Evolutionary conservation across 306 rosid genomes (phyloP).

Genomic region (Prunus campanulata): DNA sequence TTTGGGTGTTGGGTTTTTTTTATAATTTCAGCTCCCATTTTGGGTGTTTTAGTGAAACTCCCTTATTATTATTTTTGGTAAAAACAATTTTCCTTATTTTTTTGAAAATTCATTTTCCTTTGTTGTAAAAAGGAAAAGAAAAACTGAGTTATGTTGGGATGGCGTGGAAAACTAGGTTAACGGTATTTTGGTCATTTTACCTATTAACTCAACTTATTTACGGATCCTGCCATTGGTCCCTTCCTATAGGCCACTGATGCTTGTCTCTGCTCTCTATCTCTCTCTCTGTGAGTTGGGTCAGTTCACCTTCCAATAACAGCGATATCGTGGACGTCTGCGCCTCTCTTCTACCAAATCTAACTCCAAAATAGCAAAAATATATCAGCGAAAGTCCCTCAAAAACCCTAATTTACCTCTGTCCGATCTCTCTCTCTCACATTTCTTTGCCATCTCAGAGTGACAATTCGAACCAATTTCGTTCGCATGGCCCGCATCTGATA

Average conservation of each 20-base stretch:
- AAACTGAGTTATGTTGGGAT: background rate
- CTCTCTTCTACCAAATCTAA: constrained; percentile 20
- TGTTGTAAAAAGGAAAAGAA: background rate
- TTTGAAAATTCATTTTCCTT: background rate
- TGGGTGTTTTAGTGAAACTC: too few relatives aligned
- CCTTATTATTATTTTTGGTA: background rate
- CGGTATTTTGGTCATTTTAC: background rate
- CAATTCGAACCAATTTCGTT: constrained; percentile 7
- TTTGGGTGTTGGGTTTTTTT: too few relatives aligned
- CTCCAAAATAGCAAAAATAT: background rate
- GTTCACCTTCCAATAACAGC: constrained; percentile 34
- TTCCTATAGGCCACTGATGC: constrained; percentile 1
- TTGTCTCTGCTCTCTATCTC: constrained; percentile 14
- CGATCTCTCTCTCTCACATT: constrained; percentile 13
- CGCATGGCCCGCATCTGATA: constrained; percentile 29
- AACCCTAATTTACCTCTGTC: constrained; percentile 39
- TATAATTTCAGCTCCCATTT: too few relatives aligned
- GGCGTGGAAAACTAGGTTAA: constrained; percentile 1
- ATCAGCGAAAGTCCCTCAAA: constrained; percentile 2
- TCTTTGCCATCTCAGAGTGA: background rate
- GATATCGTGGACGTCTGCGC: constrained; percentile 38
- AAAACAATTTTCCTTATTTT: background rate
- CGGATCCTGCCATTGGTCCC: constrained; percentile 35
- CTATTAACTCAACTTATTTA: constrained; percentile 22
- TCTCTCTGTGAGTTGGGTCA: constrained; percentile 18